A percentile compares a stretch with the other conserved stretches of the same genome.
phyloP scores from a whole-genome alignment of 78 protist species.

The Blattamonas nauphoetae region DNA sequence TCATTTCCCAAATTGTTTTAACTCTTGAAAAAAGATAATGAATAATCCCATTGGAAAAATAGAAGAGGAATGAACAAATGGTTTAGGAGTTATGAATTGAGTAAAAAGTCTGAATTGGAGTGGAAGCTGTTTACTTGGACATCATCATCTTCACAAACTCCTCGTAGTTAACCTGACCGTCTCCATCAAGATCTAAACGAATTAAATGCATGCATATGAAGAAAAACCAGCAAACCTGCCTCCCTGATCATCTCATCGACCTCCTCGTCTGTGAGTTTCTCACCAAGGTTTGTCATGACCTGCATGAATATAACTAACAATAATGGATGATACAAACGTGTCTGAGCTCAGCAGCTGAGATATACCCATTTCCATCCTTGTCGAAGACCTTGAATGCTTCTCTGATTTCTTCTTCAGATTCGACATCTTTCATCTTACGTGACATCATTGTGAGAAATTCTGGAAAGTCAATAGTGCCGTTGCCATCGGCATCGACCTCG shows the following conservation, averaged over 20 bases:
- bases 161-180: slow-evolving; percentile 90
- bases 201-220: no score
- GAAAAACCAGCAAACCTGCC: no score
- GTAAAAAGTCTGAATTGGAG: no score
- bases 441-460: slow-evolving; percentile 88
- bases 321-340: no score
- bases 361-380: slow-evolving; percentile 74
- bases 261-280: slow-evolving; percentile 86
- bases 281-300: slow-evolving; percentile 83
- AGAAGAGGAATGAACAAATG: no score
- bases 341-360: slow-evolving; percentile 91
- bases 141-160: slow-evolving; percentile 88
- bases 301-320: no score
- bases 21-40: no score
- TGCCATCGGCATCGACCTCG: slow-evolving; percentile 83
- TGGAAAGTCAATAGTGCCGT: slow-evolving; percentile 93
- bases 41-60: no score
- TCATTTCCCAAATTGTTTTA: no score
- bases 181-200: slow-evolving; percentile 88
- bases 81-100: no score
- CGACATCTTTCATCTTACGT: slow-evolving; percentile 90
- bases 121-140: no score
- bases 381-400: slow-evolving; percentile 88
- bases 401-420: slow-evolving; percentile 91
- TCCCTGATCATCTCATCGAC: slow-evolving; percentile 71